These are phyloP conservation scores for Trypanosoma platydactyli DNA, from an alignment of 208 protist genomes.

Conservation along the genomic window DNA sequence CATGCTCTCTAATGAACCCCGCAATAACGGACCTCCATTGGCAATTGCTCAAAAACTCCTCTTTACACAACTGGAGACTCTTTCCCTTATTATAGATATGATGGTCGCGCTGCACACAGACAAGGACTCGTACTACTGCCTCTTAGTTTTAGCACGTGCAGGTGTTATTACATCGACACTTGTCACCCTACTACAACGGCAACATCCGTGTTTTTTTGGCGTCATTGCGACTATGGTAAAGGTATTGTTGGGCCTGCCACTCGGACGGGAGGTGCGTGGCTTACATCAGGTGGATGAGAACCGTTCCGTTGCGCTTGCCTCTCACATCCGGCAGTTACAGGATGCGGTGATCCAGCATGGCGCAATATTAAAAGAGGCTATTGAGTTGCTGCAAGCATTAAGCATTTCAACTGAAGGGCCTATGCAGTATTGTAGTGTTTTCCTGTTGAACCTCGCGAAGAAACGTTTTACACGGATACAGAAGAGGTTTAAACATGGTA, in stretches of 20 bases:
- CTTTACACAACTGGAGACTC: conserved; percentile 59
- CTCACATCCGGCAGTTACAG: conserved; percentile 47
- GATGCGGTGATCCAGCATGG: conserved; percentile 40
- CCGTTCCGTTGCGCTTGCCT: conserved; percentile 38
- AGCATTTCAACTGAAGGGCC: conserved; percentile 41
- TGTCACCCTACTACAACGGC: conserved; percentile 45
- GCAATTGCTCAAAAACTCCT: conserved; percentile 57
- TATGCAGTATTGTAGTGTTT: conserved; percentile 41
- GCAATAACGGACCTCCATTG: conserved; percentile 8
- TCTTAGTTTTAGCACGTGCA: conserved; percentile 63
- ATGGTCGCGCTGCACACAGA: conserved; percentile 70
- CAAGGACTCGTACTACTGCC: conserved; percentile 64
- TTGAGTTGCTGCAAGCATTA: conserved; percentile 45
- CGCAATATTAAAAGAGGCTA: conserved; percentile 44
- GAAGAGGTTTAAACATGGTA: conserved; percentile 12
- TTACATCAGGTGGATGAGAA: background rate
- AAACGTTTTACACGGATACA: conserved; percentile 43
- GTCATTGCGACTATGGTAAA: conserved; percentile 46
- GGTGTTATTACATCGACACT: conserved; percentile 56
- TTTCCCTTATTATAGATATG: conserved; percentile 69
- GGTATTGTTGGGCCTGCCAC: conserved; percentile 50
- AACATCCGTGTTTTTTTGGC: conserved; percentile 63
- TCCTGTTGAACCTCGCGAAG: conserved; percentile 42
- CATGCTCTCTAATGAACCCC: conserved; percentile 29
- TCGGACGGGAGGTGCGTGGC: conserved; percentile 36